Evolutionary conservation across 176 grass and related monocot genomes (phyloP), one percentile per base, ranked within the genome.

Genomic region (Rhynchospora breviuscula): DNA sequence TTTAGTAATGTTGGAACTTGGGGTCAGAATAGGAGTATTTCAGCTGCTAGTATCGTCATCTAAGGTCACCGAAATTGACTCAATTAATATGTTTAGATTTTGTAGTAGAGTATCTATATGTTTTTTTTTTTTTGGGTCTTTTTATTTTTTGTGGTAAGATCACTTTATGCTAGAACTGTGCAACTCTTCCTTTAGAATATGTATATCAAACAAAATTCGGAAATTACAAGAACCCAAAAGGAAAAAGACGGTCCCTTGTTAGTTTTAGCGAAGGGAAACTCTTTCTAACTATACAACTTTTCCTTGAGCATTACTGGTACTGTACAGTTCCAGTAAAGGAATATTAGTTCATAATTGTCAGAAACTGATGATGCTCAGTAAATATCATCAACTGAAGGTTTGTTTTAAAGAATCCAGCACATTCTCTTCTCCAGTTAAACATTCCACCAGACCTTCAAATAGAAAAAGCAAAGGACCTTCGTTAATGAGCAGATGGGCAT

Each of bases 351-450:
- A 7, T 75, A 1, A 48, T 72, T 3, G 47, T 69, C 15, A 35
- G 15, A 11, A 52, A 52, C 40, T 62, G 69, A 53, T 56, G 81
- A 60, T 43, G 71, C 79, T 68, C 74, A 81, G 69, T 56, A 69
- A 81, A 79, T 58, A 64, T 86, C 53, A 78, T 65, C 33, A 2
- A 46, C 12, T 58, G 79, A 45, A n/a, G 10, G 21, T 22, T 23
- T 59, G 31, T 69, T 70, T 69, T 56, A 98, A 88, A 58, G 82
- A 56, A 12, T 88, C 87, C 63, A 93, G 54, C 40, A 91, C 87
- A 84, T 85, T 83, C 87, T 88, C 87, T 88, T 92, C 66, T 72
- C 95, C 90, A 56, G 95, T 94, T 64, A 98, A 81, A 23, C 73
- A 79, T 80, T 94, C 87, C 40, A 98, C 95, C 59, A 94, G 84